Evolutionary conservation across 805 yeast species (phyloP), one percentile per base, ranked within the genome.

Genomic region (Metschnikowia proteae): DNA sequence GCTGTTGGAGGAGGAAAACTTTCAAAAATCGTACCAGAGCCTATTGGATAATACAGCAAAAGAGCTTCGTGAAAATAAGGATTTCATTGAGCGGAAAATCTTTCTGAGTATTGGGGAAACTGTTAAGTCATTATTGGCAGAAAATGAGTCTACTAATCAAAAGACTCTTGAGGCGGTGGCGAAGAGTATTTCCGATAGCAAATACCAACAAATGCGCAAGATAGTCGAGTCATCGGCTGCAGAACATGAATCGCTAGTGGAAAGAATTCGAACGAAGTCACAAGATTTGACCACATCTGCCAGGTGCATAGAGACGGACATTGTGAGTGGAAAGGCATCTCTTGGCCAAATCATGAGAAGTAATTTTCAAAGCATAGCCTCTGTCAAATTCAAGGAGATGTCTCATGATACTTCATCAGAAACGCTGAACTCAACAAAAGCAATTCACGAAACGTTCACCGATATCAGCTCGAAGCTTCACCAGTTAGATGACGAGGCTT

Each of bases 111-210:
- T 42, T 3, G 22, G 31, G 13, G 38, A 42, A 13, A 33, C 32
- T n/a, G 23, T 42, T 26, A 23, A 31, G 26, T n/a, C 38, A 7
- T 26, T 42, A 27, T 42, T 42, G 38, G 45, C 38, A 2, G 45
- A 42, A 27, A 42, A 42, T 27, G 45, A 42, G 31, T 6, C 9
- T 17, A 11, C 11, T 23, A 34, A 34, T 8, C 29, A 34, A 17
- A 42, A 34, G 26, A 33, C 33, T 5, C 25, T 42, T 27, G 45
- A 42, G 25, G 30, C 45, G 6, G 31, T 42, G 38, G 38, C 38
- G 3, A 42, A 42, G 31, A 27, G 38, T 9, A 33, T 34, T 8
- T 33, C 35, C 23, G 29, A 40, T 4, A 23, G 13, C 6, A 30
- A 31, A 23, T 28, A 40, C n/a, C 27, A 23, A 31, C 43, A 36